Percentiles rank a stretch among this genome's conserved stretches.
These are phyloP conservation scores for Penicillium hordei DNA, from an alignment of 2,329 filamentous ascomycete genomes.

Conservation along the genomic window DNA sequence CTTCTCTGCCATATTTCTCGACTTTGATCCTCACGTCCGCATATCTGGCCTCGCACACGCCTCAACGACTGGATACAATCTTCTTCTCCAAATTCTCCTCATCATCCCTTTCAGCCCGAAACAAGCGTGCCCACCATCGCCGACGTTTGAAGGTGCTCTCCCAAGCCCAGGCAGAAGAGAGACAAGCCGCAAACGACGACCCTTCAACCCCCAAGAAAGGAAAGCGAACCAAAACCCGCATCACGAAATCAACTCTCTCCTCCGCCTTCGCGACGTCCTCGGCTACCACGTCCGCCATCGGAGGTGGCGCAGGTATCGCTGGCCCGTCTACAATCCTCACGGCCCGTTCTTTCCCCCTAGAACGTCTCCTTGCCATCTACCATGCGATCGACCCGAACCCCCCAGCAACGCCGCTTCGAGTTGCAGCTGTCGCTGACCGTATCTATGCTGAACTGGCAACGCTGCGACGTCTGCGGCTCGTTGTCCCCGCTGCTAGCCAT, in stretches of 20 bases:
- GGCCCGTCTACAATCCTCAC: constrained; percentile 43
- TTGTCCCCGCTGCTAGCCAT: constrained; percentile 44
- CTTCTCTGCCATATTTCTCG: constrained; percentile 48
- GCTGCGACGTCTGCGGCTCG: constrained; percentile 46
- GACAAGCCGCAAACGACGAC: constrained; percentile 29
- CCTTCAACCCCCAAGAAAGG: constrained; percentile 35
- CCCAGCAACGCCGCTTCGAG: constrained; percentile 40
- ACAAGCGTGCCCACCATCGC: constrained; percentile 46
- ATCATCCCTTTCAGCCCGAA: constrained; percentile 43
- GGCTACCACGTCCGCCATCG: constrained; percentile 36
- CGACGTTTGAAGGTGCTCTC: constrained; percentile 44
- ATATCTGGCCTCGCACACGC: constrained; percentile 50
- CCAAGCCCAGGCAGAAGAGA: constrained; percentile 39
- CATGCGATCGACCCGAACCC: constrained; percentile 50
- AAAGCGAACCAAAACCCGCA: constrained; percentile 40
- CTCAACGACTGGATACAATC: constrained; percentile 48
- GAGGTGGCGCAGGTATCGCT: constrained; percentile 32
- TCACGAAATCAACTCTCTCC: constrained; percentile 43
- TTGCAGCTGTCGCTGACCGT: constrained; percentile 41
- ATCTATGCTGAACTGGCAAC: constrained; percentile 50
- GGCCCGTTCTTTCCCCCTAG: constrained; percentile 46
- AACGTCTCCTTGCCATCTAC: constrained; percentile 49
- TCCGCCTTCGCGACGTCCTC: constrained; percentile 43
- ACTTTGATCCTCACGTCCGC: constrained; percentile 49
- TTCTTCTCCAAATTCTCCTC: constrained; percentile 53